Percentiles rank a stretch among this genome's conserved stretches.
These are phyloP conservation scores for Cardamine resedifolia DNA, from an alignment of 345 rosid genomes.

Conservation along the genomic window DNA sequence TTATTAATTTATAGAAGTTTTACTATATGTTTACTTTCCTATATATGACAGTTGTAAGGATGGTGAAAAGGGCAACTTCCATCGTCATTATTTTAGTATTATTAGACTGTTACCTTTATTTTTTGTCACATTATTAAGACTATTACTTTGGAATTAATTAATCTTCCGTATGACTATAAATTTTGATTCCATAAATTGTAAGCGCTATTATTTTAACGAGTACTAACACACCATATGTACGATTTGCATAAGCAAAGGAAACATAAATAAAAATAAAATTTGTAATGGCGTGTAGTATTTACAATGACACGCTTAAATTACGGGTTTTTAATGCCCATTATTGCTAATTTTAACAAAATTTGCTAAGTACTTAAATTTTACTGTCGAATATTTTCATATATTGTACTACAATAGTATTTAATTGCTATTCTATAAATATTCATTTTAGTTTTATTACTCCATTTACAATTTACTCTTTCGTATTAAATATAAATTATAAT, in stretches of 20 bases:
- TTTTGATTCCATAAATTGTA: background rate
- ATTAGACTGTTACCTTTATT: background rate
- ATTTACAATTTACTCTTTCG: too few relatives aligned
- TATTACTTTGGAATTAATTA: background rate
- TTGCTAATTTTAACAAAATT: background rate
- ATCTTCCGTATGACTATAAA: background rate
- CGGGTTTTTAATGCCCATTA: slow-evolving; percentile 13
- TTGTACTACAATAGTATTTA: background rate
- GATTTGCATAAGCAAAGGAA: background rate
- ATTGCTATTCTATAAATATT: background rate
- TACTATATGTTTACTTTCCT: background rate
- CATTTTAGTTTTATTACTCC: background rate
- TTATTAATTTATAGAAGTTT: too few relatives aligned
- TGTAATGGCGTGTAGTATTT: background rate
- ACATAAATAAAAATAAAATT: background rate
- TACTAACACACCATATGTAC: background rate
- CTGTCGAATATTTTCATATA: background rate
- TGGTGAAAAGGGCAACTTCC: background rate
- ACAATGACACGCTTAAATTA: background rate
- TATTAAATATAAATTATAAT: background rate
- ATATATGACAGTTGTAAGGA: background rate
- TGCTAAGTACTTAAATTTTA: slow-evolving; percentile 1
- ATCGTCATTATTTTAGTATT: slow-evolving; percentile 4
- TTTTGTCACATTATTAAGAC: background rate
- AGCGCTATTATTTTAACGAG: background rate